Evolutionary conservation across 2,329 filamentous ascomycete species (phyloP), one percentile per base, ranked within the genome.

Genomic region (Aspergillus clavatus): DNA sequence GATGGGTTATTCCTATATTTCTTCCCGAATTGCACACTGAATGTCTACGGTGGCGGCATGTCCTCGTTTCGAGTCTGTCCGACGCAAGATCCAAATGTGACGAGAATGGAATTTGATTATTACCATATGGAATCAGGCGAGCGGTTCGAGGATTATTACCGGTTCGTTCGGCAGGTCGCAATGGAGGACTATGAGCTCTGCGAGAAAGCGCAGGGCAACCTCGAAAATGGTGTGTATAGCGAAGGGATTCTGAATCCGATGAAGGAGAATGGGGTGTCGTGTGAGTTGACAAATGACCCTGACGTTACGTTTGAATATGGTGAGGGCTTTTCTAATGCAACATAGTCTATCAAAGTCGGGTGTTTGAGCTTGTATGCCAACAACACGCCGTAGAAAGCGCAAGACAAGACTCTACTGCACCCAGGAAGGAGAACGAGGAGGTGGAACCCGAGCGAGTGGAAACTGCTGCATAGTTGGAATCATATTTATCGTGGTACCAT

Each of bases 61-160:
- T 74, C 73, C 8, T 75, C 70, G 4, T 81, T 79, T 61, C 72
- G 78, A 1, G 75, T 78, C 1, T 76, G 75, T 49, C 78, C 78
- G 1, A 74, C 72, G 0, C 60, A 69, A 1, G 68, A 75, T 19
- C 75, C 77, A 0, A 68, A 70, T 0, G 63, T 76, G 14, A 74
- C 73, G 0, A 65, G 74, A 11, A 80, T 80, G 77, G 76, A 80
- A 52, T 81, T 81, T 47, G 78, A 80, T 54, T 81, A 81, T 50
- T 80, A 79, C 51, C 75, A 80, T 46, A 52, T 68, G 23, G 73
- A 71, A 26, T 66, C 63, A 0, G 74, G 71, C 5, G 71, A 77
- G n/a, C 73, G 74, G 38, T 80, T 80, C 48, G 75, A 79, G 46
- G 70, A 77, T 5, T 80, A 80, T 51, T 80, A 69, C 55, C 74